Evolutionary conservation across 1,139 yeast species (phyloP), one percentile per base, ranked within the genome.

Genomic region (Candida sp.): DNA sequence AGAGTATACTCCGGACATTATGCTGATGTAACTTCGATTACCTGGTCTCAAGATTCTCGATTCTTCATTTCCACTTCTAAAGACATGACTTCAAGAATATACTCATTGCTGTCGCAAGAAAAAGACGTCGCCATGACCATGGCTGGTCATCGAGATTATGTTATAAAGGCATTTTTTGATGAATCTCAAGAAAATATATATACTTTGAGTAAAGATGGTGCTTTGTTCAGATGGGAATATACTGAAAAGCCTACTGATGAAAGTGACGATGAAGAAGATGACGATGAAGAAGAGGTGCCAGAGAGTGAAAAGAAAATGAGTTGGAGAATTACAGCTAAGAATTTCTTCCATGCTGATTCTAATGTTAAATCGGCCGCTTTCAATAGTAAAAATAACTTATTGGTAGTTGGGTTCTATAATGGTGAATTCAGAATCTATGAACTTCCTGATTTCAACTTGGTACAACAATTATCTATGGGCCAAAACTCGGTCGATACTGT

Each of bases 351-450:
- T 53, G 80, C 90, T 36, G 87, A 85, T 43, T 80, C 91, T 32
- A 81, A 80, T 45, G 85, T 91, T 25, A 80, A 79, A 52, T 87
- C 97, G 65, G 85, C 91, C 5, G 79, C 95, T 1, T 93, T 89
- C 72, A 97, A 91, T 59, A 69, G 95, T 4, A 59, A 65, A 22
- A 73, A 87, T 2, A 85, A 84, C 53, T 61, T 91, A 43, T 66
- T 95, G 27, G 85, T 90, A 22, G 95, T 88, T n/a, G 99, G 99
- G 0, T 91, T 91, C 61, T 70, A 79, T 29, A 84, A 85, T 48
- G 99, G 99, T 50, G 93, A 90, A 53, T 93, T 93, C 66, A 81
- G 97, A 48, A 70, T 95, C n/a, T 91, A 91, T 58, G 99, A 95
- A 56, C 65, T 93, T 42, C 79, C 79, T 1, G 77, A 77, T 1